Evolutionary conservation across 306 rosid genomes (phyloP).

Genomic region (Ammopiptanthus mongolicus): DNA sequence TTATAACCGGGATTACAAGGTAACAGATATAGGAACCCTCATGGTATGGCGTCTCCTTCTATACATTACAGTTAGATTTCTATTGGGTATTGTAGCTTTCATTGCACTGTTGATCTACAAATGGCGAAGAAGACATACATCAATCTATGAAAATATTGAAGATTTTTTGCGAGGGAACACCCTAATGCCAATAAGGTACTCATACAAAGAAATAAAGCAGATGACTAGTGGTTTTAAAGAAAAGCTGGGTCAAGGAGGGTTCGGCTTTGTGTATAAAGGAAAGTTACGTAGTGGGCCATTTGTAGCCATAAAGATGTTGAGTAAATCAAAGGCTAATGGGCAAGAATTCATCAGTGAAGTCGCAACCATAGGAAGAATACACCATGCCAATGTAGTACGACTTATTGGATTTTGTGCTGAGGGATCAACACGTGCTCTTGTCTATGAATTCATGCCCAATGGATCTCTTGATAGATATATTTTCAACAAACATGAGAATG

Average conservation of each 20-base stretch:
- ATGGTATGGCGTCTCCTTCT: not conserved
- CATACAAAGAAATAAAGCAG: slow-evolving; percentile 10
- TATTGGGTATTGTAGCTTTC: not conserved
- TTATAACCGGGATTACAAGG: no score
- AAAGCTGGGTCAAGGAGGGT: slow-evolving; percentile 16
- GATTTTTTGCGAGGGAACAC: not conserved
- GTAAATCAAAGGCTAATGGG: slow-evolving; percentile 1
- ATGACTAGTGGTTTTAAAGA: not conserved
- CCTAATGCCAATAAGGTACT: not conserved
- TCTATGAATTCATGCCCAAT: slow-evolving; percentile 29
- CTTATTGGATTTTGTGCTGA: slow-evolving; percentile 22
- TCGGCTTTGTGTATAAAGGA: slow-evolving; percentile 15
- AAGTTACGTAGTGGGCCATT: slow-evolving; percentile 7
- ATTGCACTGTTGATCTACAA: not conserved
- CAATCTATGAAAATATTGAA: slow-evolving; percentile 16
- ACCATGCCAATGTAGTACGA: slow-evolving; percentile 22
- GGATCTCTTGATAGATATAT: slow-evolving; percentile 25
- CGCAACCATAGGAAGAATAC: slow-evolving; percentile 26
- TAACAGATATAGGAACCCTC: not conserved
- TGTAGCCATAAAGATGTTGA: slow-evolving; percentile 23
- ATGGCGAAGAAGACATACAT: not conserved
- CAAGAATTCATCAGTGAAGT: slow-evolving; percentile 28
- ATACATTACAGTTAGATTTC: not conserved
- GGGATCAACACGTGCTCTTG: slow-evolving; percentile 1
- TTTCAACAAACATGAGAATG: not conserved